Conservation (phyloP, 306 rosid species). For the Prosopis cineraria region DNA sequence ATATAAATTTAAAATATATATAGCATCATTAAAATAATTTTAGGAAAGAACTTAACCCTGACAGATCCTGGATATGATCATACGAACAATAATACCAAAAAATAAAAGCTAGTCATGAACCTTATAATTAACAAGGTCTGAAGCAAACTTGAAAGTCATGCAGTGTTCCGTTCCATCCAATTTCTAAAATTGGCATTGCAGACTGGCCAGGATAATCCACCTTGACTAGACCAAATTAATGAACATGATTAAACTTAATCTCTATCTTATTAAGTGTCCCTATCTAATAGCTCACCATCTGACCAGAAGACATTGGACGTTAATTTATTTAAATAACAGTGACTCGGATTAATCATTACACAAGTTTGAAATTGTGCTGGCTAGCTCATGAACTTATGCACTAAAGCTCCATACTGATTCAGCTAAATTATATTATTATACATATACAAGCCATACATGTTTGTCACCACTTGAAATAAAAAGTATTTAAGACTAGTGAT, state of each 20-base stretch:
- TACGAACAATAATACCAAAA: neutral
- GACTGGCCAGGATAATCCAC: slow-evolving; percentile 51
- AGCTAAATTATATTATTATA: neutral
- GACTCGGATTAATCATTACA: slow-evolving; percentile 27
- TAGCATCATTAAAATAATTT: neutral
- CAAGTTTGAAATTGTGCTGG: neutral
- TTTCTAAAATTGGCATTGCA: slow-evolving; percentile 53
- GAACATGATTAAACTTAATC: slow-evolving; percentile 44
- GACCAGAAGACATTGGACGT: slow-evolving; percentile 38
- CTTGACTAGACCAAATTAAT: slow-evolving; percentile 69
- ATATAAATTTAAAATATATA: neutral
- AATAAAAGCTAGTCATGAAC: slow-evolving; percentile 1
- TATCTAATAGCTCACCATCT: slow-evolving; percentile 1
- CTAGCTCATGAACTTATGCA: slow-evolving; percentile 5
- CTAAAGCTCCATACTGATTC: slow-evolving; percentile 22
- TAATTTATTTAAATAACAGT: slow-evolving; percentile 13
- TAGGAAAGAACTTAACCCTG: neutral
- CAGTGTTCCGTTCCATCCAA: slow-evolving; percentile 53
- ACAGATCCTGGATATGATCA: neutral
- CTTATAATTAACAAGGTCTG: slow-evolving; percentile 38
- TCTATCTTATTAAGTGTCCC: neutral
- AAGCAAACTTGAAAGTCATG: slow-evolving; percentile 38
- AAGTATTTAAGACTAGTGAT: slow-evolving; percentile 26
- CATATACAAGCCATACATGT: slow-evolving; percentile 22
- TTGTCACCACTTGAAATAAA: slow-evolving; percentile 30